phyloP scores from a whole-genome alignment of 345 rosid species.

The Populus davidiana region DNA sequence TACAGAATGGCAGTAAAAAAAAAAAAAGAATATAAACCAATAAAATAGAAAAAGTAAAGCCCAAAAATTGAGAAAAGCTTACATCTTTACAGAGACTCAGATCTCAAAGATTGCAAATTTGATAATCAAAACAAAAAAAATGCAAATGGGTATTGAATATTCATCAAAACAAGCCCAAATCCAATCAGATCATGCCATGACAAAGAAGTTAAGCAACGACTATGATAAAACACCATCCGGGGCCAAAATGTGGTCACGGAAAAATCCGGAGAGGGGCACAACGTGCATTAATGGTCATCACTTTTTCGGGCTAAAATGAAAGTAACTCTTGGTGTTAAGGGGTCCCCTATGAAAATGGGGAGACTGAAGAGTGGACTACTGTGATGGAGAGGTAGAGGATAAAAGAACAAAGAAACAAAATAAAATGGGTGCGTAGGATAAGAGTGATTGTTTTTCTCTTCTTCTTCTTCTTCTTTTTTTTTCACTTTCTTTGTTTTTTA shows the following conservation, averaged over 20 bases:
- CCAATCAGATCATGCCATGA: conserved; percentile 44
- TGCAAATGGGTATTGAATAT: conserved; percentile 21
- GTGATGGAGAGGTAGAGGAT: conserved; percentile 23
- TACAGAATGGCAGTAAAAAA: conserved; percentile 35
- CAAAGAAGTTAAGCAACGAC: conserved; percentile 14
- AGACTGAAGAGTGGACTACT: conserved; percentile 23
- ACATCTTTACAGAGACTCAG: conserved; percentile 53
- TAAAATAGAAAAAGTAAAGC: conserved; percentile 13
- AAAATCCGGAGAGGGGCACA: conserved; percentile 30
- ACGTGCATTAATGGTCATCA: conserved; percentile 40
- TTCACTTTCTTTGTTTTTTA: neutral
- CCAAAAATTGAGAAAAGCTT: conserved; percentile 23
- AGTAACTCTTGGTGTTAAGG: neutral
- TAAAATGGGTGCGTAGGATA: conserved; percentile 30
- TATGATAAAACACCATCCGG: conserved; percentile 30
- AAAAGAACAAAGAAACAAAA: conserved; percentile 8
- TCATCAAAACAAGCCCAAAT: conserved; percentile 32
- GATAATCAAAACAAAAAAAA: conserved; percentile 22
- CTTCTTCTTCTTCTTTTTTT: neutral
- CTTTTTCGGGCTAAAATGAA: conserved; percentile 6
- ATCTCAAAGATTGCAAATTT: conserved; percentile 36
- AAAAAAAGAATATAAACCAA: conserved; percentile 28
- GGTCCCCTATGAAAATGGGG: conserved; percentile 19
- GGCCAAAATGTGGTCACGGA: conserved; percentile 31
- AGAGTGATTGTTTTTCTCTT: neutral